These are phyloP conservation scores for Blastobotrys persicus DNA, from an alignment of 1,139 yeast species.

Conservation along the genomic window DNA sequence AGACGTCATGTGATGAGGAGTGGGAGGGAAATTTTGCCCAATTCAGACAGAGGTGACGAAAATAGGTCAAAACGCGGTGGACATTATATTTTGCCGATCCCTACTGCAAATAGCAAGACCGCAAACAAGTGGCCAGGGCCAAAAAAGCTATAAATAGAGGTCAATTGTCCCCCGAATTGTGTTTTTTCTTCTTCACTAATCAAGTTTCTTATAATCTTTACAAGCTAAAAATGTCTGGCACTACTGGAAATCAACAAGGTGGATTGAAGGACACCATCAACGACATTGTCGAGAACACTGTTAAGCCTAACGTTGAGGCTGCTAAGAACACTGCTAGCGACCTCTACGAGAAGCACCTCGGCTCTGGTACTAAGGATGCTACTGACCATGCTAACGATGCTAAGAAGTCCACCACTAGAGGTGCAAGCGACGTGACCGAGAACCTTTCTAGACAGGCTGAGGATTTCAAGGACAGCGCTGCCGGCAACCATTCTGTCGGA, in stretches of 20 bases:
- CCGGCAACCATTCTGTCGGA: slow-evolving; percentile 6
- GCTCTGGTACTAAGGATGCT: slow-evolving; percentile 9
- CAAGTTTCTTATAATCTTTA: background rate
- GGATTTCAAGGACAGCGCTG: slow-evolving; percentile 7
- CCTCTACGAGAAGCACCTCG: slow-evolving; percentile 10
- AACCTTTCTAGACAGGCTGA: background rate
- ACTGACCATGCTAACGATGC: slow-evolving; percentile 6
- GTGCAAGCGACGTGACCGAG: slow-evolving; percentile 9
- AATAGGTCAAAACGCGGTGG: background rate
- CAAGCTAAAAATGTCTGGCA: slow-evolving; percentile 3
- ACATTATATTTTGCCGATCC: background rate
- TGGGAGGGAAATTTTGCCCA: too few relatives aligned
- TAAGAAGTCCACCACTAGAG: background rate
- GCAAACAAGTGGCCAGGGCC: slow-evolving; percentile 1
- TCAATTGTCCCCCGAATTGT: background rate
- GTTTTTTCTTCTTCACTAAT: background rate
- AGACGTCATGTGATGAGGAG: too few relatives aligned
- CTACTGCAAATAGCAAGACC: background rate
- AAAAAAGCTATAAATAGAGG: slow-evolving; percentile 1
- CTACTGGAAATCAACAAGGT: background rate
- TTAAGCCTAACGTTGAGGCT: slow-evolving; percentile 1
- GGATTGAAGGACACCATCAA: slow-evolving; percentile 9
- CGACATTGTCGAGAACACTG: slow-evolving; percentile 9
- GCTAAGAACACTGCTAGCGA: slow-evolving; percentile 7
- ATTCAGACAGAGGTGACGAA: too few relatives aligned